These are phyloP conservation scores for Tolypocladium ovalisporum DNA, from an alignment of 2,329 filamentous ascomycete genomes.

Conservation along the genomic window DNA sequence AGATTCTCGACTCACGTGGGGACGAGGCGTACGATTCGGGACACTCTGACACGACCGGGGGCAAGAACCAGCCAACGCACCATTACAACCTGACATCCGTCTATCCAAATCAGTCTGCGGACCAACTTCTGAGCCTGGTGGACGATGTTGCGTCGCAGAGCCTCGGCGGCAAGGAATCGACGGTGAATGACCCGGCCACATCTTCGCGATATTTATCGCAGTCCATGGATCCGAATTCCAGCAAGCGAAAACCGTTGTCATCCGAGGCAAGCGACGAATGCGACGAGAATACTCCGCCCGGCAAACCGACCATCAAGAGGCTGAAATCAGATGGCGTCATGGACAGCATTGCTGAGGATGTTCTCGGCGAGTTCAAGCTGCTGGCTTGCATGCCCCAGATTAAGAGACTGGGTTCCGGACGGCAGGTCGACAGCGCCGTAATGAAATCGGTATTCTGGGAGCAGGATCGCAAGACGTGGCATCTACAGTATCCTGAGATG, in stretches of 20 bases:
- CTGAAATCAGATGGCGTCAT: conserved; percentile 39
- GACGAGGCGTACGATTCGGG: conserved; percentile 33
- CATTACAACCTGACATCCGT: conserved; percentile 22
- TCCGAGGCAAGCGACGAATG: conserved; percentile 42
- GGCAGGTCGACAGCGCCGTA: conserved; percentile 46
- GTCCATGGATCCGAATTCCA: conserved; percentile 31
- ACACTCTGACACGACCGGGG: conserved; percentile 19
- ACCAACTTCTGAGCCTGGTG: conserved; percentile 40
- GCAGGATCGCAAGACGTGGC: conserved; percentile 43
- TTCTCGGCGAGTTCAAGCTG: conserved; percentile 32
- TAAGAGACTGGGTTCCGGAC: conserved; percentile 35
- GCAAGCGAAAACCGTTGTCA: conserved; percentile 43
- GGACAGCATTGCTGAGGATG: conserved; percentile 20
- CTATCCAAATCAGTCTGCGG: conserved; percentile 31
- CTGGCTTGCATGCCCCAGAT: conserved; percentile 39
- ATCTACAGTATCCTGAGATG: conserved; percentile 54
- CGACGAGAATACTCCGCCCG: conserved; percentile 22
- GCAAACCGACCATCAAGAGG: conserved; percentile 43
- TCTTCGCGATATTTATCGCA: conserved; percentile 15
- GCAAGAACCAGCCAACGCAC: conserved; percentile 10
- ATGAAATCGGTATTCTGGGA: conserved; percentile 49
- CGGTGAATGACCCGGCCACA: conserved; percentile 4
- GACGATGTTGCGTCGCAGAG: conserved; percentile 45
- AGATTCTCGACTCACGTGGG: conserved; percentile 33
- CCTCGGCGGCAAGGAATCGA: conserved; percentile 34